Percentiles rank a stretch among this genome's conserved stretches.
These are phyloP conservation scores for Penicillium sp. DNA, from an alignment of 2,329 filamentous ascomycete genomes.

Conservation along the genomic window DNA sequence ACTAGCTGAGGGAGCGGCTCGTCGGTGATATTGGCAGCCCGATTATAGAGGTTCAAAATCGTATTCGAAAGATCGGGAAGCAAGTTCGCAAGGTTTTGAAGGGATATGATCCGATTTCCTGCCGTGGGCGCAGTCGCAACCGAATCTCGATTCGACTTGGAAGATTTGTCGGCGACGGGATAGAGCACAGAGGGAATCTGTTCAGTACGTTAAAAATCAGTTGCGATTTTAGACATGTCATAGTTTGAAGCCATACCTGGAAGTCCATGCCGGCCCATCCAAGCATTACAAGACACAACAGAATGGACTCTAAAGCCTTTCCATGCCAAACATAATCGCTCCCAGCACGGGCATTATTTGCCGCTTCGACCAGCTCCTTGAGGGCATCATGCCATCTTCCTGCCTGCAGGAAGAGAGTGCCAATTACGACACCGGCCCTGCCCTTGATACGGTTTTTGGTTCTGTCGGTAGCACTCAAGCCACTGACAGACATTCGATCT, in stretches of 20 bases:
- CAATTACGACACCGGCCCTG: conserved; percentile 71
- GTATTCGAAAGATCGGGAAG: conserved; percentile 53
- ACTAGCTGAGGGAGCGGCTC: conserved; percentile 51
- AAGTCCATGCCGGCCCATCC: conserved; percentile 83
- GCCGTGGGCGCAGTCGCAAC: conserved; percentile 41
- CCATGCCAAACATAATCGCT: conserved; percentile 97
- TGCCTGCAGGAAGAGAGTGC: conserved; percentile 78
- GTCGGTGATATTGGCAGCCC: conserved; percentile 48
- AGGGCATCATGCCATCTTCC: conserved; percentile 87
- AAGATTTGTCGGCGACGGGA: conserved; percentile 46
- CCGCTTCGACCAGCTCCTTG: conserved; percentile 74
- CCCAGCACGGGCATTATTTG: conserved; percentile 65
- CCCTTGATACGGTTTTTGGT: conserved; percentile 76
- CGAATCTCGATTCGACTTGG: conserved; percentile 40
- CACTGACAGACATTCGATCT: conserved; percentile 57
- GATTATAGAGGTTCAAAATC: conserved; percentile 52
- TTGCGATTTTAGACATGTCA: not conserved
- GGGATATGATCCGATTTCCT: conserved; percentile 43
- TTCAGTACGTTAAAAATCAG: conserved; percentile 1
- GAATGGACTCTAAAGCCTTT: conserved; percentile 83
- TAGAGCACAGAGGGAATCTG: conserved; percentile 52
- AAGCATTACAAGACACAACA: conserved; percentile 75
- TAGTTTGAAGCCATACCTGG: conserved; percentile 27
- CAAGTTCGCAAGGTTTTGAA: conserved; percentile 48
- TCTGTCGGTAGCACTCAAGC: conserved; percentile 71